Conservation (phyloP, 2,329 filamentous ascomycete species). For the Penicillium sp. region DNA sequence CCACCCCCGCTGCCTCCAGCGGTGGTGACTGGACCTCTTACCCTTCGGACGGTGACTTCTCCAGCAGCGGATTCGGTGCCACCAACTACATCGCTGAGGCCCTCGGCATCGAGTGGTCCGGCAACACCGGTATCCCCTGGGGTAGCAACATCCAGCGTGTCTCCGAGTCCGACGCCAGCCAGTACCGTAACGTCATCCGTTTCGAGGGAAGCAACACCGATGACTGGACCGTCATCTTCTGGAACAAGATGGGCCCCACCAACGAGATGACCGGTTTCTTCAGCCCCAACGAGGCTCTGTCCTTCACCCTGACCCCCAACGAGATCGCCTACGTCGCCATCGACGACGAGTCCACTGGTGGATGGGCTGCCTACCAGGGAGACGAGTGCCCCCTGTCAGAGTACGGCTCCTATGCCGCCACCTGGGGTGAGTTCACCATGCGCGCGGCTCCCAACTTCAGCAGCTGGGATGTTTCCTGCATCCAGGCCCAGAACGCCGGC, state of each 20-base stretch:
- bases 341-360: too few species aligned
- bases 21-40: slow-evolving; percentile 25
- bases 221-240: too few species aligned
- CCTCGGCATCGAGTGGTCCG: slow-evolving; percentile 12
- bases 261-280: slow-evolving; percentile 30
- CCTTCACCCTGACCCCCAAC: too few species aligned
- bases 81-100: slow-evolving; percentile 19
- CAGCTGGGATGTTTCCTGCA: too few species aligned
- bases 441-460: slow-evolving; percentile 30
- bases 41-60: slow-evolving; percentile 21
- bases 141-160: too few species aligned
- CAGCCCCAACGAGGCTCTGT: too few species aligned
- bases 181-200: too few species aligned
- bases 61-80: slow-evolving; percentile 34
- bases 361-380: slow-evolving; percentile 27
- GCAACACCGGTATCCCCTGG: too few species aligned
- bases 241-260: slow-evolving; percentile 35
- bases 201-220: too few species aligned
- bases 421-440: slow-evolving; percentile 46
- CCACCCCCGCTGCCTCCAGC: slow-evolving; percentile 4
- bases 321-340: too few species aligned
- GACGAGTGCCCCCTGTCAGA: slow-evolving; percentile 22
- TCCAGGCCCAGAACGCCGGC: too few species aligned
- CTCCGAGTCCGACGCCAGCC: too few species aligned
- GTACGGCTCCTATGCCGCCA: slow-evolving; percentile 36